phyloP scores from a whole-genome alignment of 768 basidiomycete genomes.

The Serendipita indica region DNA sequence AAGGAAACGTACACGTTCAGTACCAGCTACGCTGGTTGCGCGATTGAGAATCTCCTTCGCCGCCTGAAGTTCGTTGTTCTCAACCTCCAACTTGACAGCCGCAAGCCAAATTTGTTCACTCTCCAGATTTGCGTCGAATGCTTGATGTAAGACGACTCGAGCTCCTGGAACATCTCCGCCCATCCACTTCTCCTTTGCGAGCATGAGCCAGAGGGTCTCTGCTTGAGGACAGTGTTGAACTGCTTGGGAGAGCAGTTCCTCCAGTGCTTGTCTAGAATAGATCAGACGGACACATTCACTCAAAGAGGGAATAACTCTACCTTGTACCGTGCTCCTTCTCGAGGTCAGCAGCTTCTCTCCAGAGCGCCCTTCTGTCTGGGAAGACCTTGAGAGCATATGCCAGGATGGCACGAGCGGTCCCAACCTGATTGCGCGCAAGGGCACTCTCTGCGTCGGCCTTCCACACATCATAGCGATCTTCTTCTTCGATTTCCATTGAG shows the following conservation, averaged over 20 bases:
- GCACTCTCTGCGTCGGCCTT: constrained; percentile 78
- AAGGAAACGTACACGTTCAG: constrained; percentile 52
- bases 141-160: constrained; percentile 71
- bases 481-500: constrained; percentile 88
- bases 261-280: constrained; percentile 48
- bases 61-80: constrained; percentile 79
- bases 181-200: constrained; percentile 94
- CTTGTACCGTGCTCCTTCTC: constrained; percentile 82
- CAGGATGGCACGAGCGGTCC: constrained; percentile 74
- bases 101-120: constrained; percentile 97
- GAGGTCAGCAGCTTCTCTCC: constrained; percentile 83
- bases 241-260: constrained; percentile 66
- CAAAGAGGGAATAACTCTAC: constrained; percentile 26
- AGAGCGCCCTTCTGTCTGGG: constrained; percentile 71
- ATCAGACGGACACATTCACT: constrained; percentile 11
- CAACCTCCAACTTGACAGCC: constrained; percentile 91
- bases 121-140: constrained; percentile 90
- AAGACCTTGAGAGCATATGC: constrained; percentile 86
- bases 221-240: constrained; percentile 88
- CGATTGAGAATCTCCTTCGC: constrained; percentile 77
- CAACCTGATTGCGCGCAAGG: constrained; percentile 55
- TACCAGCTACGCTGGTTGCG: constrained; percentile 81
- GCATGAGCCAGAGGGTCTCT: constrained; percentile 95
- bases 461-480: constrained; percentile 84
- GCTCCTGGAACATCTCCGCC: constrained; percentile 81